These are phyloP conservation scores for Xylariaceae sp. DNA, from an alignment of 2,329 filamentous ascomycete genomes.

Conservation along the genomic window DNA sequence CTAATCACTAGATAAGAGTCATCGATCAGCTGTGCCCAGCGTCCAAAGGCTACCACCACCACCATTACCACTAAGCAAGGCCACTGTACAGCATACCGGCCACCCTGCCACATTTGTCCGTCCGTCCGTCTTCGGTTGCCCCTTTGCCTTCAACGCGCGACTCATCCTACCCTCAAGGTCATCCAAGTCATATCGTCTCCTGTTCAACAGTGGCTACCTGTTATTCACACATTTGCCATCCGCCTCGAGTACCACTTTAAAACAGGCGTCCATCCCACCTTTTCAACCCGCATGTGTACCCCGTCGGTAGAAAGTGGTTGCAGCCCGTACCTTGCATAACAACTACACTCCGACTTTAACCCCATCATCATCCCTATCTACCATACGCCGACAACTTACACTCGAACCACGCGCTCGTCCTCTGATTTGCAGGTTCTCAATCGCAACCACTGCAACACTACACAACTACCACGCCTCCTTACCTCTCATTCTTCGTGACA, in stretches of 20 bases:
- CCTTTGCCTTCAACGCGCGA: constrained; percentile 33
- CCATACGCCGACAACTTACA: not conserved
- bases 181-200: constrained; percentile 23
- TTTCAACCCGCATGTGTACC: constrained; percentile 31
- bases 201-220: constrained; percentile 24
- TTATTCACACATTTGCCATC: constrained; percentile 30
- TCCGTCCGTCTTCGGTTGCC: constrained; percentile 37
- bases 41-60: constrained; percentile 34
- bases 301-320: constrained; percentile 38
- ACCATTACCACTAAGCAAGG: constrained; percentile 30
- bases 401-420: not conserved
- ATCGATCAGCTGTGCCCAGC: constrained; percentile 40
- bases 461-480: not conserved
- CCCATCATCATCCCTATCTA: not conserved
- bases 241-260: constrained; percentile 35
- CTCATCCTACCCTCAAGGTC: constrained; percentile 28
- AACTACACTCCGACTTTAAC: constrained; percentile 13
- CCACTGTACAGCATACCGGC: constrained; percentile 34
- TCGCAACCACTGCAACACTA: constrained; percentile 20
- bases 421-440: constrained; percentile 13
- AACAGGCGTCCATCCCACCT: constrained; percentile 34
- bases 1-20: constrained; percentile 44
- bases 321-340: constrained; percentile 46
- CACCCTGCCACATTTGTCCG: constrained; percentile 35
- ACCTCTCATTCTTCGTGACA: constrained; percentile 28